A percentile compares a stretch with the other conserved stretches of the same genome.
Evolutionary conservation across 768 basidiomycete genomes (phyloP).

Genomic region (Porpolomopsis calyptriformis): DNA sequence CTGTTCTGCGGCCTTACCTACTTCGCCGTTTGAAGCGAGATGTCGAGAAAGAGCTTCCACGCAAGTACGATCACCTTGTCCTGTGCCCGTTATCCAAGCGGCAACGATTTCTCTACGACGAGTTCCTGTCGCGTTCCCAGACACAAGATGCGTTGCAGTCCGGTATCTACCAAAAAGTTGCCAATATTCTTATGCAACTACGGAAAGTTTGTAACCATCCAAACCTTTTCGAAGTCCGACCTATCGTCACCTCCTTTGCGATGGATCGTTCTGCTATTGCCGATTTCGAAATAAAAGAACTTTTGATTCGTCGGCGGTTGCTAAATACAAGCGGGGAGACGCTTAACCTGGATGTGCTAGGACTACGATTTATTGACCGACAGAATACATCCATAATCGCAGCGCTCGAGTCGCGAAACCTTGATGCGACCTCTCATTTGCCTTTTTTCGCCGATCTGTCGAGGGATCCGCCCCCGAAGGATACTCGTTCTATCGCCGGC

Average conservation of each 20-base stretch:
- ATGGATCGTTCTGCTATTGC: constrained; percentile 67
- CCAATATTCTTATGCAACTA: constrained; percentile 96
- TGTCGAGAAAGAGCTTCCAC: constrained; percentile 91
- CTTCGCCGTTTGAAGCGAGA: constrained; percentile 95
- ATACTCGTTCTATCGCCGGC: constrained; percentile 65
- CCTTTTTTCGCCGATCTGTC: constrained; percentile 43
- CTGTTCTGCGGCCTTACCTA: constrained; percentile 90
- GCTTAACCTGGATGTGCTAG: constrained; percentile 53
- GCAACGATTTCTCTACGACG: constrained; percentile 92
- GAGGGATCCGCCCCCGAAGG: constrained; percentile 59
- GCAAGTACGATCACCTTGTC: constrained; percentile 85
- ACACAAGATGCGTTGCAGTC: constrained; percentile 75
- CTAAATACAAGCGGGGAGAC: constrained; percentile 42
- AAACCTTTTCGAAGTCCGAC: constrained; percentile 82
- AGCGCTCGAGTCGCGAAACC: constrained; percentile 39
- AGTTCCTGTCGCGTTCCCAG: constrained; percentile 85
- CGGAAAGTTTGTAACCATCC: constrained; percentile 96
- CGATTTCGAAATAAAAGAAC: constrained; percentile 77
- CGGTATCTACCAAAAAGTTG: constrained; percentile 80
- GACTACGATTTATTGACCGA: constrained; percentile 48
- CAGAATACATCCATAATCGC: constrained; percentile 45
- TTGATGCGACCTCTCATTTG: constrained; percentile 51
- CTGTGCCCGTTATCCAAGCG: constrained; percentile 83
- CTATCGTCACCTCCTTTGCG: constrained; percentile 67
- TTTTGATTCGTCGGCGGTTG: constrained; percentile 71